Evolutionary conservation across 83 land plant genomes (phyloP), one percentile per base, ranked within the genome.

Genomic region (Thuja plicata): DNA sequence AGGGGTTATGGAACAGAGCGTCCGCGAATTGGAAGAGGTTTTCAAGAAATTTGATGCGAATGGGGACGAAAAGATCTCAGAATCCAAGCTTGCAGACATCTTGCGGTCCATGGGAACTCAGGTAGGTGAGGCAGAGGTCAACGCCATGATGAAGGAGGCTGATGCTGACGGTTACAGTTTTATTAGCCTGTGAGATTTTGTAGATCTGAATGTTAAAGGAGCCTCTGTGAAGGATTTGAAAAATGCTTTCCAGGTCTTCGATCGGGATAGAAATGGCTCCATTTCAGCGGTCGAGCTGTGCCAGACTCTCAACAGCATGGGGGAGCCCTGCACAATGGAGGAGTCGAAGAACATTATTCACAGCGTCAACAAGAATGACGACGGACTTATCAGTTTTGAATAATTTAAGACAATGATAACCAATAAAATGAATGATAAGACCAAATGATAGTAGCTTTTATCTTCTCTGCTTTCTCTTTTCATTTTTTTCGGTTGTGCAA

Each of bases 251-350:
- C 40, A 80, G 38, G 85, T 94, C 88, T 94, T 89, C 90, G 93
- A 90, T 38, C 82, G 71, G 88, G 91, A 94, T 87, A 85, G 73
- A 55, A 90, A 94, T 80, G 95, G 95, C 30, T 55, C 66, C 70
- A 92, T 94, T 21, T 91, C 95, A 21, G 91, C 95, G 24, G 86
- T 88, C 38, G 95, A 94, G 92, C 90, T 94, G 21, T 90, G 87
- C 91, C 84, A 78, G 87, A 93, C 92, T 77, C 57, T 94, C 82
- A 84, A 62, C 88, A 77, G 87, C 16, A 83, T 94, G 48, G 95
- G 95, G 4, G 92, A 92, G 83, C 52, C 52, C 12, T 57, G 71
- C n/a, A 70, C 91, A 1, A 2, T 91, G 32, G 89, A 89, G 88
- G 95, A 92, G 32, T 94, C 94, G 74, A 4, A 24, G 78, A 86